These are phyloP conservation scores for Auriscalpium vulgare DNA, from an alignment of 768 basidiomycete genomes.

Conservation along the genomic window DNA sequence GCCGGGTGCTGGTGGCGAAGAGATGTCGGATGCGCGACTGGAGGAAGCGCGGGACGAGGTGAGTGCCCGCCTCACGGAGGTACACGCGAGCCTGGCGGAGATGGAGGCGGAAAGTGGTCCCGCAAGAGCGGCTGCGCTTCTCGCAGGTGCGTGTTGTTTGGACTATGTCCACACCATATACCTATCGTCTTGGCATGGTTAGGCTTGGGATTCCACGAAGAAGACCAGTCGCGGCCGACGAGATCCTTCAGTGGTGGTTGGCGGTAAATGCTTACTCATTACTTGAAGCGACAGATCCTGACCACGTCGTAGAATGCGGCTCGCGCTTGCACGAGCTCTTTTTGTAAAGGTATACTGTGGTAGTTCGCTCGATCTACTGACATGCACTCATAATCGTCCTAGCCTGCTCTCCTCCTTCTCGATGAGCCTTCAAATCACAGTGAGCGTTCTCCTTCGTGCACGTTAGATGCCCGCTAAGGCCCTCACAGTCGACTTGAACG, in stretches of 20 bases:
- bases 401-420: conserved; percentile 71
- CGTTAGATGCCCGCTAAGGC: not conserved
- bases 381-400: conserved; percentile 2
- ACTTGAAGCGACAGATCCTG: not conserved
- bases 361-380: not conserved
- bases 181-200: not conserved
- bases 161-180: not conserved
- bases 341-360: conserved; percentile 73
- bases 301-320: conserved; percentile 64
- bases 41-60: conserved; percentile 85
- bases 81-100: conserved; percentile 85
- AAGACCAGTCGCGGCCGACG: conserved; percentile 78
- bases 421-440: conserved; percentile 98
- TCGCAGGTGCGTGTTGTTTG: conserved; percentile 53
- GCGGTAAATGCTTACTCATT: conserved; percentile 41
- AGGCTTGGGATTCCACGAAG: conserved; percentile 89
- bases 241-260: conserved; percentile 94
- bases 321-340: conserved; percentile 89
- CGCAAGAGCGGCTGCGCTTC: conserved; percentile 80
- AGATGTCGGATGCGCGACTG: conserved; percentile 38
- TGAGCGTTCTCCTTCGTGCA: conserved; percentile 25
- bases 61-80: conserved; percentile 73
- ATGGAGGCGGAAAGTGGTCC: conserved; percentile 99
- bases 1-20: conserved; percentile 55
- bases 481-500: conserved; percentile 76